Conservation (phyloP, 169 alveolate species). For the Plasmodium blacklocki region DNA sequence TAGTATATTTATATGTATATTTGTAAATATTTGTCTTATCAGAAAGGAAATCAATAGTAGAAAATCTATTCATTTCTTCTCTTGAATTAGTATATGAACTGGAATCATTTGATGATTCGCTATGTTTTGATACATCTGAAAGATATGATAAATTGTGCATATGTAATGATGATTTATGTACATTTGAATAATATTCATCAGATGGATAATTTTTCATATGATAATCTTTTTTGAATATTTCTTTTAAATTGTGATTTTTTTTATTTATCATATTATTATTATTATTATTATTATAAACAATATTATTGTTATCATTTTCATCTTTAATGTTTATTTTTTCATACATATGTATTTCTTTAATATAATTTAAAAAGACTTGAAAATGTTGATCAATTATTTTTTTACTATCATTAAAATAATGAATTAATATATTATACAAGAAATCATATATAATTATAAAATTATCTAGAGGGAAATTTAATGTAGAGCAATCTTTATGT, state of each 20-base stretch:
- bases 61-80: slow-evolving; percentile 11
- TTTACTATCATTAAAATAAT: slow-evolving; percentile 20
- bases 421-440: slow-evolving; percentile 33
- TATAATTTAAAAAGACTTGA: slow-evolving; percentile 22
- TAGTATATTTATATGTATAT: slow-evolving; percentile 37
- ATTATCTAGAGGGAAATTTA: slow-evolving; percentile 39
- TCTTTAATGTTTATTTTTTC: slow-evolving; percentile 11
- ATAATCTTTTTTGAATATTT: too few relatives aligned
- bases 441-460: slow-evolving; percentile 53
- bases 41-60: slow-evolving; percentile 20
- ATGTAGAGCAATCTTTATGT: slow-evolving; percentile 14
- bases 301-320: not conserved
- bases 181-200: too few relatives aligned
- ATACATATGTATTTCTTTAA: slow-evolving; percentile 19
- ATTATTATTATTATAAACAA: not conserved
- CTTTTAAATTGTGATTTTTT: too few relatives aligned
- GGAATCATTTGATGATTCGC: too few relatives aligned
- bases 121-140: not conserved
- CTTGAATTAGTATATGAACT: too few relatives aligned
- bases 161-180: too few relatives aligned
- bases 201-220: too few relatives aligned
- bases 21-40: not conserved
- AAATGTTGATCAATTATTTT: slow-evolving; percentile 19
- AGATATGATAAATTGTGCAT: too few relatives aligned
- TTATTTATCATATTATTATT: not conserved